Base-by-base conservation (phyloP, 345 rosid species). In the Populus deltoides region DNA sequence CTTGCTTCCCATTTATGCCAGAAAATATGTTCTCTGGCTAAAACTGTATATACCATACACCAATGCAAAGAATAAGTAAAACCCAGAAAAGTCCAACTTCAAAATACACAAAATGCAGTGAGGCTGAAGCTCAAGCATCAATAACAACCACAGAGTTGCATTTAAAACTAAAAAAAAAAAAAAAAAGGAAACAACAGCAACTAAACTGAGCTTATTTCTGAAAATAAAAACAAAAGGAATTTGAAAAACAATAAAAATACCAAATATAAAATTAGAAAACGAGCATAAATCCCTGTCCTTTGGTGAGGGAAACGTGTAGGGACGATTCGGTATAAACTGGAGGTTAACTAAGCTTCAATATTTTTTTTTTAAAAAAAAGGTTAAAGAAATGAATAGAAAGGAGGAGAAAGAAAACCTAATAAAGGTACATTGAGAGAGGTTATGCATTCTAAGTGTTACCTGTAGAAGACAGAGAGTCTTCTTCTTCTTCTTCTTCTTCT, bases 1-100 rank as follows among this genome's bases (percentile, higher is more conserved):
- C 86, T 89, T 92, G 75, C 79, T 85, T 25, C 85, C 93, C 95
- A 92, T 92, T 77, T 78, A 68, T 24, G 68, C 68, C 22, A 53
- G 71, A 71, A 77, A 73, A 22, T 71, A 9, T 29, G 65, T n/a
- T 66, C 4, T 35, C 33, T 35, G 6, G 38, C 36, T 57, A 0
- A 38, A 49, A 47, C 25, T 45, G 43, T 25, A 35, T 66, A 31
- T 3, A 36, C 31, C 66, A 39, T 27, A 38, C 63, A 22, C 41
- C 25, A 57, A 38, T 24, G 13, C 53, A 35, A 24, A 38, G 13
- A 73, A 57, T 15, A 72, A 53, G 22, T 8, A 20, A 20, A 72
- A 33, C 22, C 71, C 36, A 22, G 45, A 68, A 68, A 68, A 22
- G 7, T 8, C 18, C 29, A 24, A 24, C 65, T 24, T 59, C 13